Conservation (phyloP, 805 yeast genomes). For the Phaffomyces opuntiae region DNA sequence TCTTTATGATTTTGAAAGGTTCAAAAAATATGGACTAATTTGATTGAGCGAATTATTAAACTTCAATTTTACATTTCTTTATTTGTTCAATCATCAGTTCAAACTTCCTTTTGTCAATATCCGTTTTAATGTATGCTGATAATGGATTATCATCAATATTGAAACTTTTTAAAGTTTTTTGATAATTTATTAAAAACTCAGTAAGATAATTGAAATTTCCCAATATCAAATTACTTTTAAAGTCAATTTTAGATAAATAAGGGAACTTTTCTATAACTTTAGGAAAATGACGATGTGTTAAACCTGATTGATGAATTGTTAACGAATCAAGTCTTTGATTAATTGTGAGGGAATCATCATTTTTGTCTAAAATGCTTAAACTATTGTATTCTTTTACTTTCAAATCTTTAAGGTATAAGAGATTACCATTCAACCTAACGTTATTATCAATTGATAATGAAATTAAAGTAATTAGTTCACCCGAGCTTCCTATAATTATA, state of each 20-base stretch:
- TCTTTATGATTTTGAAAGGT: no score
- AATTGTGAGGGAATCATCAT: neutral
- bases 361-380: neutral
- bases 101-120: slow-evolving; percentile 2
- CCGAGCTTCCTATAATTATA: neutral
- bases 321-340: slow-evolving; percentile 1
- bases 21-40: no score
- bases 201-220: slow-evolving; percentile 6
- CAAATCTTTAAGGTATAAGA: slow-evolving; percentile 1
- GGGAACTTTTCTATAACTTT: slow-evolving; percentile 5
- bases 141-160: slow-evolving; percentile 11
- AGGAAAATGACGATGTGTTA: slow-evolving; percentile 2
- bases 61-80: neutral
- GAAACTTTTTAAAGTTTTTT: slow-evolving; percentile 1
- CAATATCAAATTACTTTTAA: slow-evolving; percentile 5
- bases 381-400: neutral
- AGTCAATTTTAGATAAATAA: slow-evolving; percentile 4
- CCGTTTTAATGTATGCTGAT: slow-evolving; percentile 4
- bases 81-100: slow-evolving; percentile 6
- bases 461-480: neutral
- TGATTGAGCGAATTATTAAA: no score
- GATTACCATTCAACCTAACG: neutral
- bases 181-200: slow-evolving; percentile 3
- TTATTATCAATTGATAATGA: slow-evolving; percentile 5
- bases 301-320: slow-evolving; percentile 1